Percentiles rank a stretch among this genome's conserved stretches.
phyloP scores from a whole-genome alignment of 1,284 basidiomycete genomes.

The Rhodotorula glutinis region DNA sequence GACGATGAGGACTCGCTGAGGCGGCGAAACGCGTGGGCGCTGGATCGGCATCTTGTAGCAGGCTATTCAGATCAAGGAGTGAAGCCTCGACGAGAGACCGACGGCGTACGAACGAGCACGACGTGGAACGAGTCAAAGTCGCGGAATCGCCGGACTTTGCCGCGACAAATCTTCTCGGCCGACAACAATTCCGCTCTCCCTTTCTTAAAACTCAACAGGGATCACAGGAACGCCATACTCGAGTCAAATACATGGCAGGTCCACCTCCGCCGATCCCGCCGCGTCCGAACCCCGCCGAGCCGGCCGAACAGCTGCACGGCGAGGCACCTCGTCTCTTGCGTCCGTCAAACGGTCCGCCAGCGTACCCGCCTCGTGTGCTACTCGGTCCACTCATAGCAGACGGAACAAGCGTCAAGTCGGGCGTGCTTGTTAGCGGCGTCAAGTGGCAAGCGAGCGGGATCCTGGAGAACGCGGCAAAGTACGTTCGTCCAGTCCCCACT shows the following conservation, averaged over 20 bases:
- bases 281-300: neutral
- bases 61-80: neutral
- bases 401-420: constrained; percentile 1
- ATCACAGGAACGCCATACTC: neutral
- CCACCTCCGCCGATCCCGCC: constrained; percentile 12
- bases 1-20: constrained; percentile 24
- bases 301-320: too few species aligned
- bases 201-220: neutral
- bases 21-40: constrained; percentile 3
- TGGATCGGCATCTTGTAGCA: neutral
- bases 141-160: neutral
- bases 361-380: constrained; percentile 5
- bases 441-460: constrained; percentile 32
- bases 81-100: too few species aligned
- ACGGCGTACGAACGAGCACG: too few species aligned
- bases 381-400: constrained; percentile 11
- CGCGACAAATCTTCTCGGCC: neutral
- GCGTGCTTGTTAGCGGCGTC: constrained; percentile 18
- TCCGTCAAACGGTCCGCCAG: constrained; percentile 6
- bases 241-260: neutral
- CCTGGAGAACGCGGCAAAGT: constrained; percentile 23
- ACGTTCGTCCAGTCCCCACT: neutral
- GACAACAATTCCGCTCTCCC: neutral
- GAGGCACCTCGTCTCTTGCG: too few species aligned
- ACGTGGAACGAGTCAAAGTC: too few species aligned